Evolutionary conservation across 1,139 yeast genomes (phyloP).

Genomic region (Geotrichum reessii): DNA sequence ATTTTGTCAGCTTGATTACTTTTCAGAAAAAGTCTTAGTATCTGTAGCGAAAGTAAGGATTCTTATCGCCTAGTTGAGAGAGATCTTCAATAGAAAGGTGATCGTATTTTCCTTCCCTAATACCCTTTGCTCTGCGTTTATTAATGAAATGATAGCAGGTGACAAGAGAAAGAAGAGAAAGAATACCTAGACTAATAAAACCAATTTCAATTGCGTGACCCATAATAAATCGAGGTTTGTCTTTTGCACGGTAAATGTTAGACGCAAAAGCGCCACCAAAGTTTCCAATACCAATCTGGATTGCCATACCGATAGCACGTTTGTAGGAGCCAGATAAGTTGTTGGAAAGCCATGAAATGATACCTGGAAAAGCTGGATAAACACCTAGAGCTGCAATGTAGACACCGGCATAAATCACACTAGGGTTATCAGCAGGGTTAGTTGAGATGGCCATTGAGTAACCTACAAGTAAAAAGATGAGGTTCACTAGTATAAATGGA

Average conservation of each 20-base stretch:
- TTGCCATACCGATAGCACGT: constrained; percentile 41
- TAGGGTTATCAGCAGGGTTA: constrained; percentile 16
- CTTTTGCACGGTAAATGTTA: constrained; percentile 35
- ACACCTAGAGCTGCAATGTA: constrained; percentile 37
- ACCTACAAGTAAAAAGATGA: constrained; percentile 33
- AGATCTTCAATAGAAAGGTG: constrained; percentile 29
- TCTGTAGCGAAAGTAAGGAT: constrained; percentile 14
- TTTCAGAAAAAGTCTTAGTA: neutral
- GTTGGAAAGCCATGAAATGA: constrained; percentile 39
- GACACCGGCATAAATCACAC: constrained; percentile 34
- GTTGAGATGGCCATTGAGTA: constrained; percentile 32
- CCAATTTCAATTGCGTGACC: constrained; percentile 34
- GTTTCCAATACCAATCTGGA: constrained; percentile 41
- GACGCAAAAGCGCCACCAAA: constrained; percentile 41
- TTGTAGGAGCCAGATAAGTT: constrained; percentile 38
- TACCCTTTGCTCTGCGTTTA: constrained; percentile 23
- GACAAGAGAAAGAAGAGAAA: constrained; percentile 14
- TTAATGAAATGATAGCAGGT: constrained; percentile 29
- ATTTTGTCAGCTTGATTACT: neutral
- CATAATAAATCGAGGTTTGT: constrained; percentile 33
- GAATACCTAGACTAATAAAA: constrained; percentile 20
- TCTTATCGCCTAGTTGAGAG: constrained; percentile 35
- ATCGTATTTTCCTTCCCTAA: constrained; percentile 31
- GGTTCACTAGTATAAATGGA: constrained; percentile 34
- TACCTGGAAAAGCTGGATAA: constrained; percentile 38